These are phyloP conservation scores for Murraya koenigii DNA, from an alignment of 345 rosid genomes.

Conservation along the genomic window DNA sequence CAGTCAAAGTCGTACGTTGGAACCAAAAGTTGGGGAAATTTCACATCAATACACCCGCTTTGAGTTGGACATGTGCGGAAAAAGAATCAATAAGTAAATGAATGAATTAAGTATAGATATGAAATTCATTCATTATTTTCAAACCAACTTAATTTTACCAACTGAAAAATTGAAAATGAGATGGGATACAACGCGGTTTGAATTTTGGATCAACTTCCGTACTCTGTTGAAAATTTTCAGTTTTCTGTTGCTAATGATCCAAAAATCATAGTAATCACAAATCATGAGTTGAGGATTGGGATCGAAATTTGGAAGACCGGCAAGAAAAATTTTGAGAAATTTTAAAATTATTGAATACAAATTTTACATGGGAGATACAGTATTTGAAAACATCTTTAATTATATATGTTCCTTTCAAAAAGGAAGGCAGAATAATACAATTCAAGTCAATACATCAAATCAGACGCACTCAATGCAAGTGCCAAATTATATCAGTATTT, in stretches of 20 bases:
- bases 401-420: not conserved
- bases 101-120: not conserved
- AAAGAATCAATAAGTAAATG: not conserved
- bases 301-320: no score
- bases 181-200: no score
- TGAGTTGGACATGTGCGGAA: not conserved
- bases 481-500: not conserved
- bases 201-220: no score
- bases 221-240: no score
- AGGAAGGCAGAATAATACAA: not conserved
- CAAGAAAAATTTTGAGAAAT: no score
- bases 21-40: constrained; percentile 21
- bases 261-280: no score
- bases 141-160: not conserved
- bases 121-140: not conserved
- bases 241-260: no score
- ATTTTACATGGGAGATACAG: no score
- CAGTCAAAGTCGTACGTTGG: constrained; percentile 13
- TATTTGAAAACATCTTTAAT: no score
- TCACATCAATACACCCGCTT: constrained; percentile 2
- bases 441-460: not conserved
- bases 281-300: no score
- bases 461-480: not conserved
- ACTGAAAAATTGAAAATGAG: no score
- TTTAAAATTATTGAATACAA: no score